Evolutionary conservation across 139 green algal genomes (phyloP), one percentile per base, ranked within the genome.

Genomic region (Trebouxia sp.): DNA sequence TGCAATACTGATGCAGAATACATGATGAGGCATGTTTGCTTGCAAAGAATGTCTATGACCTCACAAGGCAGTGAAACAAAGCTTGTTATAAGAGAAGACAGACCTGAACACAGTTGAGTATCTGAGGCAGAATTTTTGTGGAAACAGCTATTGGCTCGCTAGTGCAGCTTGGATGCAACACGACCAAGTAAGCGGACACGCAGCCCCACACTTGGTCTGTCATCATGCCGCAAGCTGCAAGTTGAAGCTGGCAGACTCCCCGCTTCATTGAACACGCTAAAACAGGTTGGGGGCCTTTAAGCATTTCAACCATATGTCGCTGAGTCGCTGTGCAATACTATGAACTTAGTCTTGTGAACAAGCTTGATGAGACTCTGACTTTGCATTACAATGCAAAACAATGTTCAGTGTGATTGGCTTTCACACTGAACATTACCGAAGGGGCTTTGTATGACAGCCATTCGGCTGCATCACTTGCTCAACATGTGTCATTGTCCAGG

Each of bases 141-240:
- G 24, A 69, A 43, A 69, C 58, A 43, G 2, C 24, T 9, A 43
- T 69, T 69, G 24, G 30, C 30, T 69, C 24, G 58, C 30, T 69
- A 43, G 58, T n/a, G 58, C 58, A 69, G 58, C 58, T 43, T 69
- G 58, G 58, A 69, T 69, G 58, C 58, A 37, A 65, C 53, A 69
- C 41, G 58, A 69, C 24, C 20, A 69, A 43, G 58, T 69, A 69
- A 69, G 58, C 58, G 24, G 20, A 69, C 58, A 69, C 58, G 24
- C 58, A 42, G 58, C 58, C 30, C 58, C 58, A 69, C 58, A 38
- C 58, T 69, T 69, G 58, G 58, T 69, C 4, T 69, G 58, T n/a
- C 58, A 43, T 69, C 58, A 69, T 24, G 58, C 58, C 58, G 58
- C 58, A 69, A 69, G 58, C 58, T 69, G 58, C 58, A 69, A 69